Base-by-base conservation (phyloP, 768 basidiomycete species). In the Austroboletus eburneus region DNA sequence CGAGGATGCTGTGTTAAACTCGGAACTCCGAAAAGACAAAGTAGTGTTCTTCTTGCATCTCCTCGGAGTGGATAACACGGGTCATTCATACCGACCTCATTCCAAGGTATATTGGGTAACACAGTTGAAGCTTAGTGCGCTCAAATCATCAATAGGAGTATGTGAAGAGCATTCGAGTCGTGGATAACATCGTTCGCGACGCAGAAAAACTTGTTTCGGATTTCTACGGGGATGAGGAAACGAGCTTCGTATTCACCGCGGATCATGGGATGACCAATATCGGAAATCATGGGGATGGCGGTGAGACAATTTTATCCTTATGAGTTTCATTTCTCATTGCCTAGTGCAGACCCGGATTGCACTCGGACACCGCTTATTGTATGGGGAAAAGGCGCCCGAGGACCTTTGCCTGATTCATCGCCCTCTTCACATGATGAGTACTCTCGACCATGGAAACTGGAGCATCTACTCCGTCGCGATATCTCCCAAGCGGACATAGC, bases 241-340 rank as follows among this genome's bases (percentile, higher is more conserved):
- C 88, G 0, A 78, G 77, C 48, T 91, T 76, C 58, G 66, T 92
- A 25, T 92, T 90, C 61, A 92, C 87, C 3, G 87, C 91, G 1
- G 91, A 93, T 62, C 91, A 93, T 59, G 91, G 91, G 9, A 93
- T 93, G 91, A 87, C 86, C 4, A 77, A 73, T 25, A 85, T 90
- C 44, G 91, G 91, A 12, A 92, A 91, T 58, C 91, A 93, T 48
- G 91, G 91, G 4, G 91, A 93, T 50, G 91, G 91, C 30, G 82
- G 87, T 86, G 57, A 60, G 71, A 36, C 39, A 8, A 40, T 41
- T 35, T n/a, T 17, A 23, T 39, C 30, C 36, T 30, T 9, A 23
- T 43, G 41, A 39, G 41, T 35, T 37, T 24, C 27, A 17, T 17
- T 29, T 46, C 5, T 52, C 50, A 55, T 10, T 36, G n/a, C n/a